phyloP scores from a whole-genome alignment of 176 grass and related monocot species.

The Carex littledalei region DNA sequence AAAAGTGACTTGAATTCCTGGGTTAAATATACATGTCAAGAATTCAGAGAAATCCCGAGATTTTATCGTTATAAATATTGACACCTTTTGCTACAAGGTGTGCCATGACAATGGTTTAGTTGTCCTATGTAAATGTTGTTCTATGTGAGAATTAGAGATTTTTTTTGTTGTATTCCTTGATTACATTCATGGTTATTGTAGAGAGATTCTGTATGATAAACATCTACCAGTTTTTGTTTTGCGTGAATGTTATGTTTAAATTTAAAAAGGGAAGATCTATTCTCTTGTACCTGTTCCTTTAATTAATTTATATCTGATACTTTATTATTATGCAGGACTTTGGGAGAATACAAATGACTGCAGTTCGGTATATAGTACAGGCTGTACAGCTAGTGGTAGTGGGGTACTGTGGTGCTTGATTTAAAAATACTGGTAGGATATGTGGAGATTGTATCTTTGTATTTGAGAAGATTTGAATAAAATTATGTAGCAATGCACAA shows the following conservation, averaged over 20 bases:
- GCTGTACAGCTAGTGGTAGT: neutral
- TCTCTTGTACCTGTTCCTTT: neutral
- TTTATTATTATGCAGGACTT: neutral
- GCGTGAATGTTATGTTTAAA: neutral
- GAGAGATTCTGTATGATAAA: slow-evolving; percentile 24
- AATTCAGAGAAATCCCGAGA: neutral
- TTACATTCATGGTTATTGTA: slow-evolving; percentile 14
- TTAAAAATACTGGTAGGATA: neutral
- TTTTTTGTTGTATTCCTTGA: slow-evolving; percentile 25
- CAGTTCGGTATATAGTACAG: neutral
- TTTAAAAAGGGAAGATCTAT: neutral
- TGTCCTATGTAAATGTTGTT: slow-evolving; percentile 27
- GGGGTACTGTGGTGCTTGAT: neutral
- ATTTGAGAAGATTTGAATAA: slow-evolving; percentile 15
- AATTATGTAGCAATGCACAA: neutral
- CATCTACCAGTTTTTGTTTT: neutral
- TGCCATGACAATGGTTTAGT: slow-evolving; percentile 6
- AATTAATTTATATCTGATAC: neutral
- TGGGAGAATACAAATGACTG: neutral
- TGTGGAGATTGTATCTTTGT: neutral
- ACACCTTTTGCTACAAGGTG: slow-evolving; percentile 3
- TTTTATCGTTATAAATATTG: neutral
- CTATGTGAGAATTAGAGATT: slow-evolving; percentile 3
- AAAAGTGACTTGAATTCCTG: neutral
- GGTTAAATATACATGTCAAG: slow-evolving; percentile 22